phyloP scores from a whole-genome alignment of 495 filamentous ascomycete species.

The Aspergillus incahuasiensis region DNA sequence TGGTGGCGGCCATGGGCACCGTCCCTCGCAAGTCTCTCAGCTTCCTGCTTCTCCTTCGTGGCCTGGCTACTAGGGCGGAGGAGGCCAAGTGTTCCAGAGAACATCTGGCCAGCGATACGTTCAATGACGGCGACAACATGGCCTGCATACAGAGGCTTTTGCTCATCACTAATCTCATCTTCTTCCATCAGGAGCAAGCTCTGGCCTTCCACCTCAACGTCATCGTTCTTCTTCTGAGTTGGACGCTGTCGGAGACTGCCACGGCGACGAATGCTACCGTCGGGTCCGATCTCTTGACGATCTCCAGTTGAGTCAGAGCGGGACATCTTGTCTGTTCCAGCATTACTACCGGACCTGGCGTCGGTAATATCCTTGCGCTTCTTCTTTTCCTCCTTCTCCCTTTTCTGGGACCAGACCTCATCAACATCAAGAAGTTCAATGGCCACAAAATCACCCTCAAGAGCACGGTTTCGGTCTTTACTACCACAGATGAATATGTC shows the following conservation, averaged over 20 bases:
- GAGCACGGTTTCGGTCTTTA: conserved; percentile 93
- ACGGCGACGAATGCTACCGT: conserved; percentile 82
- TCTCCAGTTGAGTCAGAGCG: conserved; percentile 60
- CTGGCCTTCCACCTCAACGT: conserved; percentile 97
- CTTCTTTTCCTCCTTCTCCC: conserved; percentile 99
- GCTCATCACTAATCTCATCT: conserved; percentile 97
- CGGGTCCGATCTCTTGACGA: conserved; percentile 56
- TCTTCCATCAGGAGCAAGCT: conserved; percentile 95
- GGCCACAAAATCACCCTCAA: conserved; percentile 93
- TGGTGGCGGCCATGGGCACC: conserved; percentile 69
- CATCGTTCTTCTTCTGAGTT: conserved; percentile 99
- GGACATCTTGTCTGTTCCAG: conserved; percentile 63
- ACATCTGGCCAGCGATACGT: conserved; percentile 96
- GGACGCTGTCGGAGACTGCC: conserved; percentile 94
- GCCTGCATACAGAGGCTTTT: conserved; percentile 94
- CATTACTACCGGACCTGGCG: conserved; percentile 67
- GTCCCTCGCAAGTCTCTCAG: conserved; percentile 87
- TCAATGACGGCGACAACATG: conserved; percentile 97
- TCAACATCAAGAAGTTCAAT: conserved; percentile 96
- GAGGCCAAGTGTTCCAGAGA: conserved; percentile 91
- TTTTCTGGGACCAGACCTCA: conserved; percentile 97
- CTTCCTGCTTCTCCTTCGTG: conserved; percentile 99
- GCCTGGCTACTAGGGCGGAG: conserved; percentile 96
- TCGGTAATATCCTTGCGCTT: conserved; percentile 98
- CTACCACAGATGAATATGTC: conserved; percentile 99